Evolutionary conservation across 306 rosid species (phyloP), one percentile per base, ranked within the genome.

Genomic region (Acmispon strigosus): DNA sequence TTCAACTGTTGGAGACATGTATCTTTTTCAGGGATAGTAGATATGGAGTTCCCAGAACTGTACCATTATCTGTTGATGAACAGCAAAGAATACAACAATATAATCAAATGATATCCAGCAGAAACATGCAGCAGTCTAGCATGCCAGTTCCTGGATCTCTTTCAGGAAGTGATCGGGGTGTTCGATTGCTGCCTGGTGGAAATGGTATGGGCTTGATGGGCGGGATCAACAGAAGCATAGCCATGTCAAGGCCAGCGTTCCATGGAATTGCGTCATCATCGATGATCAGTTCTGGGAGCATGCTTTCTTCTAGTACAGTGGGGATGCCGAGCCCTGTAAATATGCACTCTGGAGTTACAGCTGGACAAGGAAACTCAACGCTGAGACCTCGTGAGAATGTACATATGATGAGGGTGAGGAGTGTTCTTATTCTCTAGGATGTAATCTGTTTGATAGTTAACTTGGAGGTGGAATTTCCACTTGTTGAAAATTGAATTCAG

Each of bases 11-110:
- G 62, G 49, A 66, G 14, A 36, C 51, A 59, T 7, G 32, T 2
- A 45, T 12, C 36, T 37, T 70, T 70, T 78, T 51, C 78, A 89
- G 99, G 87, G 99, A 95, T 67, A 79, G 80, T 66, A 85, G 96
- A 74, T 95, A 75, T 67, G 82, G 88, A 51, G 86, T 84, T 84
- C 87, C 92, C 6, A 85, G 99, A 76, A 47, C 80, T 56, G 76
- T 89, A 0, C 83, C 92, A 51, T 72, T 88, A 84, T 86, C 90
- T 5, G 96, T 74, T n/a, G 99, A 95, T 42, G 99, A 91, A 77
- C 99, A 91, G 85, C 90, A 95, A 81, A 85, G 90, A 81, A 73
- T 85, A 71, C 99, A 89, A 76, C 95, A 94, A 47, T 89, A 86
- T 75, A 91, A 86, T 77, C 96, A 85, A 81, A 84, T 85, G 80